These are phyloP conservation scores for Phaeomoniella chlamydospora DNA, from an alignment of 2,329 filamentous ascomycete species.

Conservation along the genomic window DNA sequence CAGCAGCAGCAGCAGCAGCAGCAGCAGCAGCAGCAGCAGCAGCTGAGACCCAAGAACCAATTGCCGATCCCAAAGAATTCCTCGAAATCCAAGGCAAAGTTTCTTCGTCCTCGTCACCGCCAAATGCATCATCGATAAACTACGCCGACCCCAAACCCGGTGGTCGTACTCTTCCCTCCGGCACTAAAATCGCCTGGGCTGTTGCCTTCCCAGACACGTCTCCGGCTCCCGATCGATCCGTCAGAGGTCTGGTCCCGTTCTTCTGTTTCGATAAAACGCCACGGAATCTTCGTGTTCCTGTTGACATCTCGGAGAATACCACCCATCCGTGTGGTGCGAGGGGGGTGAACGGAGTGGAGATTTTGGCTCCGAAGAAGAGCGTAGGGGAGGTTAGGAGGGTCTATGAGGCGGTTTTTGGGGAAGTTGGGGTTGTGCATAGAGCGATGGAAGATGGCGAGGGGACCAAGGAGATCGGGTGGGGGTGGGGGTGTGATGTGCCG, in stretches of 20 bases:
- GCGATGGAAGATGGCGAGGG: slow-evolving; percentile 9
- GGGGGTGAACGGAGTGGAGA: background rate
- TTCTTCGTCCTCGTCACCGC: too few species aligned
- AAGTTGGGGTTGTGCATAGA: background rate
- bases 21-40: background rate
- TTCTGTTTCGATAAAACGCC: background rate
- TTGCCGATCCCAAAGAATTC: background rate
- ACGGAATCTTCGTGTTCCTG: background rate
- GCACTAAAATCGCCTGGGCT: background rate
- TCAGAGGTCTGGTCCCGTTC: background rate
- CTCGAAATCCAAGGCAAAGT: background rate
- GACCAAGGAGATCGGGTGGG: slow-evolving; percentile 7
- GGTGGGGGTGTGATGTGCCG: background rate
- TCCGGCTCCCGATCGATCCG: too few species aligned
- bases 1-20: too few species aligned
- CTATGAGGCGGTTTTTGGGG: background rate
- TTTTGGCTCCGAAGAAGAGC: background rate
- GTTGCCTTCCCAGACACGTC: background rate
- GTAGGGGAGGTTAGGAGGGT: background rate
- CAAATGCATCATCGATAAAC: background rate
- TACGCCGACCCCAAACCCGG: background rate
- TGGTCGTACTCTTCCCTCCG: background rate
- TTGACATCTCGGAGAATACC: background rate
- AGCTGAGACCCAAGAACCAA: background rate
- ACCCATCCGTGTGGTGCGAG: background rate